These are phyloP conservation scores for Thielaviopsis euricoi DNA, from an alignment of 2,329 filamentous ascomycete species.

Conservation along the genomic window DNA sequence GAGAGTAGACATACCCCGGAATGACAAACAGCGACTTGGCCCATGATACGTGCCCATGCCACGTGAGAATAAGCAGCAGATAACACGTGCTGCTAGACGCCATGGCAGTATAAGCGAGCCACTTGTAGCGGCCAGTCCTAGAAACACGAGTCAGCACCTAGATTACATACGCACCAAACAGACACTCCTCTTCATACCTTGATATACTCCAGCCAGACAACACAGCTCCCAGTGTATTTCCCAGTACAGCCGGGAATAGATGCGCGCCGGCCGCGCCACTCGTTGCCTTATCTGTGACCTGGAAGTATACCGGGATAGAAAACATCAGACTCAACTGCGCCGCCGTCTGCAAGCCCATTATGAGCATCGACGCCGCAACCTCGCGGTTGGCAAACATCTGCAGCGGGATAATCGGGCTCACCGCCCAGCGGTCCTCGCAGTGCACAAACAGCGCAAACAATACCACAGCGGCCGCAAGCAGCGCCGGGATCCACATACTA, in stretches of 20 bases:
- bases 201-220: slow-evolving; percentile 40
- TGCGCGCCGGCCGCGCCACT: slow-evolving; percentile 42
- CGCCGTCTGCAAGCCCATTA: slow-evolving; percentile 34
- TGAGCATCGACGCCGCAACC: slow-evolving; percentile 34
- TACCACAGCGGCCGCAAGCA: slow-evolving; percentile 24
- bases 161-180: not conserved
- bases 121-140: slow-evolving; percentile 43
- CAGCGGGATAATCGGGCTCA: slow-evolving; percentile 43
- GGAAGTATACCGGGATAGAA: slow-evolving; percentile 52
- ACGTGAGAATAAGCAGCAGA: slow-evolving; percentile 34
- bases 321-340: slow-evolving; percentile 41
- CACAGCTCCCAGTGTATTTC: slow-evolving; percentile 49
- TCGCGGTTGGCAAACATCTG: slow-evolving; percentile 33
- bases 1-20: slow-evolving; percentile 18
- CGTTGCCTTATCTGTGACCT: slow-evolving; percentile 40
- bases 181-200: slow-evolving; percentile 16
- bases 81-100: slow-evolving; percentile 34
- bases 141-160: not conserved
- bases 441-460: slow-evolving; percentile 28
- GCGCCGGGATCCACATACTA: slow-evolving; percentile 28
- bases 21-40: slow-evolving; percentile 42
- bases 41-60: slow-evolving; percentile 41
- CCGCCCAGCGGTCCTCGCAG: slow-evolving; percentile 29
- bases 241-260: slow-evolving; percentile 49
- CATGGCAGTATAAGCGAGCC: slow-evolving; percentile 32